Base-by-base conservation (phyloP, 1,139 yeast species). In the Pichia sp. region DNA sequence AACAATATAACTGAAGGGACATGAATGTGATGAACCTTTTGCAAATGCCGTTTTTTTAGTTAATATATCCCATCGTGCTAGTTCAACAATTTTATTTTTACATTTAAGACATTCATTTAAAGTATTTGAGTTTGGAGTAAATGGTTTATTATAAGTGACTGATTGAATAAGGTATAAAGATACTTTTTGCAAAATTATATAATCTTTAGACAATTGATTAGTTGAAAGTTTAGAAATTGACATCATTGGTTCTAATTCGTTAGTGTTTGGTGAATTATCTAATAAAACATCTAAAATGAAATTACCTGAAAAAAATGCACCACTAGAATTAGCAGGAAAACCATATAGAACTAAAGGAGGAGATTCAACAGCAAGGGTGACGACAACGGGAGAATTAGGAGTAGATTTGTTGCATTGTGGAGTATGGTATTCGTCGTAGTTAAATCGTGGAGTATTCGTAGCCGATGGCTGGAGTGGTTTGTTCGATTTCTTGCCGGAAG, bases 281-380 rank as follows among this genome's bases (percentile, higher is more conserved):
- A 38, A 16, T 7, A 46, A 31, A 6, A 63, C 54, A 10, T 64
- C 63, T 24, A 68, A 48, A 11, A 51, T 62, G 31, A 81, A 66
- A 15, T 86, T 66, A 0, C 98, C 98, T 19, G 89, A 79, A 24
- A 93, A 65, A 28, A 91, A 70, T 2, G 95, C 84, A 1, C 99
- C 98, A 0, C 94, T 72, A 2, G 93, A 80, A 46, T 86, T 94
- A 7, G 65, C 61, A 4, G 91, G 84, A 3, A 72, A 64, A 0
- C 98, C 98, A 57, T 83, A 89, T 43, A 91, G 64, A 28, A 87
- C 77, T 28, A 89, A 69, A 0, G 99, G 98, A 1, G 98, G 97
- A 1, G 94, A 81, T 59, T 91, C 98, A 23, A 91, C 68, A 33
- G 73, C 70, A 36, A 91, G 72, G 1, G 77, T 61, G 23, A 89